Base-by-base conservation (phyloP, 1,284 basidiomycete species). In the Rhizopogon hawkerae region DNA sequence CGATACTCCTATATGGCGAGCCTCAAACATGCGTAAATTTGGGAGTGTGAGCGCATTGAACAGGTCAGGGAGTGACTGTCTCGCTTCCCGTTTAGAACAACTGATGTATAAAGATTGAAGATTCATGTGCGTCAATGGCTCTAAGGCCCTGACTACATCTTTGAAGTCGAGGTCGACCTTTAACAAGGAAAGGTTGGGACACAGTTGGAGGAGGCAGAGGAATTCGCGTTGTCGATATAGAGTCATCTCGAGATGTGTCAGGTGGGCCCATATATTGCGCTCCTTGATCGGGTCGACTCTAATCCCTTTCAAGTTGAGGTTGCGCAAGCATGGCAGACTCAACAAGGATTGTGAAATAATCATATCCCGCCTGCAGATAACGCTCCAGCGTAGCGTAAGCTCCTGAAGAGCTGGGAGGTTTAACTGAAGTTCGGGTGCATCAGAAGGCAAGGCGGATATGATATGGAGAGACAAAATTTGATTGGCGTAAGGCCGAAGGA, bases 61-160 rank as follows among this genome's bases (percentile, higher is more conserved):
- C 3, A 23, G 36, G 11, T 13, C 26, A 9, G 7, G 26, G 7
- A 10, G 29, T 31, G 9, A 31, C 4, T 0, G 9, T 9, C 3
- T 3, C 1, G 13, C 8, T 2, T 0, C 3, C 3, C 4, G 18
- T 38, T 3, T 0, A 1, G 1, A 7, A 24, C 13, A n/a, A 23
- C 1, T 38, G 6, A 38, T 38, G 21, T 3, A 13, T 8, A 38
- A 16, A 5, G 24, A 39, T 39, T 39, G n/a, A 26, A 26, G 23
- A 14, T 14, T 24, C 9, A 23, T 26, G n/a, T 39, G 38, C 14
- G n/a, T 6, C 3, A 39, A 39, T 10, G n/a, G 8, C 8, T 24
- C 21, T 2, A 24, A n/a, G 3, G 13, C 21, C 21, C 3, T 0
- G 21, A 21, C 21, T 21, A 21, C 21, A 21, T 21, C 3, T 21